These are phyloP conservation scores for Albizia julibrissin DNA, from an alignment of 306 rosid species.

Conservation along the genomic window DNA sequence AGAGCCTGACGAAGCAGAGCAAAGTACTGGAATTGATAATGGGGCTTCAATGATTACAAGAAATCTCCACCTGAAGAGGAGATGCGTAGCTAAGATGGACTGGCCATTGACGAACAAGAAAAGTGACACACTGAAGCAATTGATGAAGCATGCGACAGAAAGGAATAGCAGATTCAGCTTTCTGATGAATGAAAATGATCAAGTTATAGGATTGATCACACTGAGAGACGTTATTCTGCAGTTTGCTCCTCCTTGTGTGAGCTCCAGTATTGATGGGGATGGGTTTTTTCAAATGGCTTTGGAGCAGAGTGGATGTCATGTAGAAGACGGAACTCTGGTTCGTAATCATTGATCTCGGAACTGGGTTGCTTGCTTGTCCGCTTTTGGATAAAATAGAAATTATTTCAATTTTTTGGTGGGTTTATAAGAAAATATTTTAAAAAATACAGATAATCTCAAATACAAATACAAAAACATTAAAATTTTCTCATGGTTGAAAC, in stretches of 20 bases:
- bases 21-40: constrained; percentile 25
- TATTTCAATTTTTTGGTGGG: background rate
- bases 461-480: background rate
- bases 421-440: background rate
- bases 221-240: constrained; percentile 54
- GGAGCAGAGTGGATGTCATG: constrained; percentile 69
- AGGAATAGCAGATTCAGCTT: constrained; percentile 53
- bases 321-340: constrained; percentile 46
- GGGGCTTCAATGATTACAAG: constrained; percentile 33
- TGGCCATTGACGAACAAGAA: constrained; percentile 50
- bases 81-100: constrained; percentile 51
- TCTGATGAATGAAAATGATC: constrained; percentile 47
- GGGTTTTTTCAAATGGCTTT: constrained; percentile 70
- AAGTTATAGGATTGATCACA: constrained; percentile 52
- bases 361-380: background rate
- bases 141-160: constrained; percentile 47
- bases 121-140: constrained; percentile 54
- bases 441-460: too few relatives aligned
- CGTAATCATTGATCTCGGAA: constrained; percentile 35
- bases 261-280: constrained; percentile 59
- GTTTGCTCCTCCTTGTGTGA: constrained; percentile 69
- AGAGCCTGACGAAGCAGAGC: constrained; percentile 29
- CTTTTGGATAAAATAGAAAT: background rate
- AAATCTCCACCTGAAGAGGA: constrained; percentile 39
- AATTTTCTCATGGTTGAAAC: background rate